Base-by-base conservation (phyloP, 495 filamentous ascomycete genomes). In the Tetracladium marchalianum region DNA sequence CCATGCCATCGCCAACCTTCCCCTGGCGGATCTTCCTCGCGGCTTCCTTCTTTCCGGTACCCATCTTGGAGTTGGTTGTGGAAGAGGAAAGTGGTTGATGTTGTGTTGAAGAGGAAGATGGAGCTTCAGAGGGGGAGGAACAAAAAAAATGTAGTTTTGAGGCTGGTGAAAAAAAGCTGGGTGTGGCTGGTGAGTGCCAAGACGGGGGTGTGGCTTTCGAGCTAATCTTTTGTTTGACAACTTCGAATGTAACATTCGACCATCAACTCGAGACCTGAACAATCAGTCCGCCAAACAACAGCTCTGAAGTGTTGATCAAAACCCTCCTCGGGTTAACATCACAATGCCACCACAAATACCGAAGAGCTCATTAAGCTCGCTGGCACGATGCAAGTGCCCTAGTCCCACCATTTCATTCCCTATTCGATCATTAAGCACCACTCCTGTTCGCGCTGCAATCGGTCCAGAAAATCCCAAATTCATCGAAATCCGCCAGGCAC, bases 41-140 rank as follows among this genome's bases (percentile, higher is more conserved):
- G 52, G 76, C 80, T 65, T 98, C 92, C 69, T 96, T 97, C 77
- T 97, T 98, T 55, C 80, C 83, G 40, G 85, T 89, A 68, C 93
- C 93, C 92, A 98, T 97, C 45, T 47, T 77, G 53, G 49, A 32
- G 17, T 12, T 44, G 38, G 33, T 35, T 39, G 38, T 40, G 2
- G 39, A 39, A 22, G 39, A 16, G 16, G 24, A 39, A 27, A 33
- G 17, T 40, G 17, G 12, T 38, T 22, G 41, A 39, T 31, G 31
- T 13, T 35, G 17, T 5, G 32, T 44, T 39, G 47, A 35, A 42
- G 35, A 36, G 35, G 22, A 35, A 43, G 46, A 49, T 35, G 38
- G 45, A 51, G 40, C 19, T 38, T 44, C 7, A 7, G 22, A 27
- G 22, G 22, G 22, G 22, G 22, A 27, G 22, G 7, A 27, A 3